These are phyloP conservation scores for Buxus sempervirens DNA, from an alignment of 164 flowering plant genomes.

Conservation along the genomic window DNA sequence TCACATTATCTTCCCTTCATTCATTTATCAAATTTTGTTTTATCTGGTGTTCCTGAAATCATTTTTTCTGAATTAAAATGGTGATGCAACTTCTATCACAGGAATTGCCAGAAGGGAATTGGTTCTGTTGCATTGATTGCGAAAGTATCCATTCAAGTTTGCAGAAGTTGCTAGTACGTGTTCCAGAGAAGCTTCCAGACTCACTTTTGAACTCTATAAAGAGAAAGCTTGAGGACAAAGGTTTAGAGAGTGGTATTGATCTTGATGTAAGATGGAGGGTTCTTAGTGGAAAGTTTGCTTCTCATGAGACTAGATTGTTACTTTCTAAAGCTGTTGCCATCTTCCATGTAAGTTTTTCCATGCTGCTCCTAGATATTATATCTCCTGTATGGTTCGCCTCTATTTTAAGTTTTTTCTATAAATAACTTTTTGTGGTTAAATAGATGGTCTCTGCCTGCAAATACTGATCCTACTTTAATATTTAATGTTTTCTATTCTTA, in stretches of 20 bases:
- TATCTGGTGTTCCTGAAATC: neutral
- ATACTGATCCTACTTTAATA: neutral
- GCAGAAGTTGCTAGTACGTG: constrained; percentile 41
- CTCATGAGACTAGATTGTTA: constrained; percentile 41
- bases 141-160: constrained; percentile 44
- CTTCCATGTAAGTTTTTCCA: constrained; percentile 59
- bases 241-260: constrained; percentile 9
- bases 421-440: too few species aligned
- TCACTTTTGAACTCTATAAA: constrained; percentile 35
- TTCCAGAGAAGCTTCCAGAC: constrained; percentile 52
- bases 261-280: constrained; percentile 78
- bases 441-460: neutral
- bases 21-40: neutral
- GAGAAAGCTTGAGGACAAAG: constrained; percentile 40
- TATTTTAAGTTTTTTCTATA: too few species aligned
- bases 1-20: constrained; percentile 5
- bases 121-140: constrained; percentile 84
- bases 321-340: constrained; percentile 66
- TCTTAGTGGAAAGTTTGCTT: constrained; percentile 49
- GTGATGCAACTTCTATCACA: constrained; percentile 23
- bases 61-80: constrained; percentile 4
- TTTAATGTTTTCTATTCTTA: neutral
- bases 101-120: constrained; percentile 83
- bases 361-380: neutral
- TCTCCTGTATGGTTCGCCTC: neutral